Conservation (phyloP, 106 monocot genomes). For the Dioscorea alata region DNA sequence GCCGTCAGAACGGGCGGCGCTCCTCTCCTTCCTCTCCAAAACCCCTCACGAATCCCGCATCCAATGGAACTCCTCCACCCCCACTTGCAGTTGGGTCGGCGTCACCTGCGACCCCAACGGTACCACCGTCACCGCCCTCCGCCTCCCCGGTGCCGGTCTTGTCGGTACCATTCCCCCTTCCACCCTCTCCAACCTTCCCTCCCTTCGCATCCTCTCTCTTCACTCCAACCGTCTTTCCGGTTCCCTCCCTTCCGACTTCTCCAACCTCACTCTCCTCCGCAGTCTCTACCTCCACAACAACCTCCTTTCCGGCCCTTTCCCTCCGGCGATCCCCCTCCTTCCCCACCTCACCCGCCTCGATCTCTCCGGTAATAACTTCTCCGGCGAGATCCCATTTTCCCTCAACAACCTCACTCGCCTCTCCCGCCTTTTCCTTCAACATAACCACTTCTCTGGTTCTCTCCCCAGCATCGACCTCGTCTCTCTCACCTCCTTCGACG, state of each 20-base stretch:
- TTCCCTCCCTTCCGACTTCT: constrained; percentile 16
- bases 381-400: constrained; percentile 39
- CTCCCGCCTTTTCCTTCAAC: constrained; percentile 23
- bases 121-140: constrained; percentile 18
- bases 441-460: constrained; percentile 29
- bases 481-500: constrained; percentile 18
- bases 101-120: constrained; percentile 25
- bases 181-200: constrained; percentile 21
- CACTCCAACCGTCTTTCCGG: constrained; percentile 30
- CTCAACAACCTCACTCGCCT: constrained; percentile 21
- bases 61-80: not conserved
- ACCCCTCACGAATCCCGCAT: constrained; percentile 3
- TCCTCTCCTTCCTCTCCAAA: not conserved
- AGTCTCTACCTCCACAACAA: constrained; percentile 31
- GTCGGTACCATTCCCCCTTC: constrained; percentile 21
- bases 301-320: constrained; percentile 23
- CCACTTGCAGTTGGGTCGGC: constrained; percentile 33
- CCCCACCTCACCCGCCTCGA: constrained; percentile 41
- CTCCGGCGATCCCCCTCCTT: constrained; percentile 19
- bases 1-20: constrained; percentile 1
- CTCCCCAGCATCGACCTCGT: constrained; percentile 31
- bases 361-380: constrained; percentile 60
- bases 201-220: constrained; percentile 31
- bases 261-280: constrained; percentile 22
- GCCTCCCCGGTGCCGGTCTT: constrained; percentile 32